Conservation (phyloP, 768 basidiomycete genomes). For the Russula sp. region DNA sequence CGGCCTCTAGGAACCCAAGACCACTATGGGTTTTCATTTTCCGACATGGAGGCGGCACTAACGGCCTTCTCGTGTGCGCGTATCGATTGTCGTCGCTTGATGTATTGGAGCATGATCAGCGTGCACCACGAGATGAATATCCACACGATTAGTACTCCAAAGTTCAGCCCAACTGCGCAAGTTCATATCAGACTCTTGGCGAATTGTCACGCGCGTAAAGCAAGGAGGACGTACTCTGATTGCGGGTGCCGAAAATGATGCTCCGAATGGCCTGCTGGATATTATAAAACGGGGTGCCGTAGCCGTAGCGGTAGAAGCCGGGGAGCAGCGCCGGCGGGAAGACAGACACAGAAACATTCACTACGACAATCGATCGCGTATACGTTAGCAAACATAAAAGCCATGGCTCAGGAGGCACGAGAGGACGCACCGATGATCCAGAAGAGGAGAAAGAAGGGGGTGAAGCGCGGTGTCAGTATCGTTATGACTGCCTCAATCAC, state of each 20-base stretch:
- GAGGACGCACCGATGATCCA: constrained; percentile 53
- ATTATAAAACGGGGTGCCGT: constrained; percentile 68
- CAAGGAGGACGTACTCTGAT: constrained; percentile 40
- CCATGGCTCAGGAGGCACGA: background rate
- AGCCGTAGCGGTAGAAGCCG: constrained; percentile 56
- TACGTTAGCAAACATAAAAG: background rate
- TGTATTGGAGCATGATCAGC: constrained; percentile 46
- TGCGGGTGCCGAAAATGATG: constrained; percentile 61
- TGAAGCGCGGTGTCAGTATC: constrained; percentile 44
- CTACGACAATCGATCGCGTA: constrained; percentile 28
- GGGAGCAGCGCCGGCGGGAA: constrained; percentile 59
- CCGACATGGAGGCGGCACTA: background rate
- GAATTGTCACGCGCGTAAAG: background rate
- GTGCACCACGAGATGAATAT: constrained; percentile 48
- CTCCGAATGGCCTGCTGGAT: constrained; percentile 53
- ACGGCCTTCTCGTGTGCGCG: background rate
- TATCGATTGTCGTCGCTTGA: constrained; percentile 25
- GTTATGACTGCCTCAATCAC: constrained; percentile 56
- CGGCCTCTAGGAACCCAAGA: background rate
- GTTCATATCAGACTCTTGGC: background rate
- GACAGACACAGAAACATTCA: constrained; percentile 50
- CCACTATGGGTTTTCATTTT: background rate
- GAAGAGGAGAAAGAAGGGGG: constrained; percentile 55
- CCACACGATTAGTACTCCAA: constrained; percentile 57
- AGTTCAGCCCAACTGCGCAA: constrained; percentile 51